Percentiles rank a stretch among this genome's conserved stretches.
phyloP scores from a whole-genome alignment of 106 monocot species.

The Platanthera zijinensis region DNA sequence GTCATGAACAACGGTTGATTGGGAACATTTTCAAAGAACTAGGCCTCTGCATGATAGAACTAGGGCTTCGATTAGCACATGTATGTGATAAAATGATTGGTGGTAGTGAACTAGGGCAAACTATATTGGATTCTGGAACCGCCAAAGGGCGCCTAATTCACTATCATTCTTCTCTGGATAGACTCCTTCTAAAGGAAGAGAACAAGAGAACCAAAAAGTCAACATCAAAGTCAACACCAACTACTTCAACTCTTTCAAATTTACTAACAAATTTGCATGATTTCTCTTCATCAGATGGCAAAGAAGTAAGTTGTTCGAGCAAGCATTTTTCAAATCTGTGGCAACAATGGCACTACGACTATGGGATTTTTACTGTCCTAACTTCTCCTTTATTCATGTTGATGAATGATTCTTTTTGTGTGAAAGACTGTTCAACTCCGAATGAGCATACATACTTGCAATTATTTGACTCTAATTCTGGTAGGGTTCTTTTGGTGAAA shows the following conservation, averaged over 20 bases:
- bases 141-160: conserved; percentile 93
- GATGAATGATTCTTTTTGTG: conserved; percentile 11
- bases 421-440: conserved; percentile 32
- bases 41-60: conserved; percentile 78
- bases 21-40: conserved; percentile 54
- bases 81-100: conserved; percentile 67
- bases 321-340: conserved; percentile 43
- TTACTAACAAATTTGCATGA: neutral
- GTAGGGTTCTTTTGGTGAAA: conserved; percentile 56
- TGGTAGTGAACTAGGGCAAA: conserved; percentile 43
- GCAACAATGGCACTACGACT: conserved; percentile 99
- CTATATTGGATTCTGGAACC: conserved; percentile 50
- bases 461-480: conserved; percentile 36
- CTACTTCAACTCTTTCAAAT: neutral
- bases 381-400: conserved; percentile 73
- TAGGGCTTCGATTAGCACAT: conserved; percentile 65
- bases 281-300: conserved; percentile 1
- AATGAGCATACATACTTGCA: conserved; percentile 54
- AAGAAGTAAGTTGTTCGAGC: conserved; percentile 7
- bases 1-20: conserved; percentile 37
- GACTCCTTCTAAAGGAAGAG: conserved; percentile 34
- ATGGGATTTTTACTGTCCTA: conserved; percentile 86
- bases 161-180: conserved; percentile 68
- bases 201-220: conserved; percentile 24
- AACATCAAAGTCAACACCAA: conserved; percentile 5